Evolutionary conservation across 2,329 filamentous ascomycete genomes (phyloP), one percentile per base, ranked within the genome.

Genomic region (Tothia fuscella): DNA sequence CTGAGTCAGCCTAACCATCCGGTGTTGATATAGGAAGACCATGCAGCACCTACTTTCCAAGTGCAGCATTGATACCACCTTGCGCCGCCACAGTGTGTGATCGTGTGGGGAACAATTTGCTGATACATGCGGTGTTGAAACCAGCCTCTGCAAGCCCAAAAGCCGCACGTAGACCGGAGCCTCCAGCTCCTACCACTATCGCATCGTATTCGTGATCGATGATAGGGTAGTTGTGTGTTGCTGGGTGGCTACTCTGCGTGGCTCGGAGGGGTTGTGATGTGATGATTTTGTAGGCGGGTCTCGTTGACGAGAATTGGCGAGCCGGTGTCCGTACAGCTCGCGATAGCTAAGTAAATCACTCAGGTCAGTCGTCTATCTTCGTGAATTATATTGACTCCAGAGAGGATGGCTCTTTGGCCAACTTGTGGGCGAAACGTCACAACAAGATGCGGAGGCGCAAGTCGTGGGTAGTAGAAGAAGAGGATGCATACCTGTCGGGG

Each of bases 121-220:
- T 72, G 65, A 91, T 87, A 65, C 84, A 91, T 48, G 84, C 84
- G 28, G 83, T 89, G 69, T 89, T 88, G 72, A 89, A 88, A 46
- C 84, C 84, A 51, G 84, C 82, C 71, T 91, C 84, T 50, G 84
- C 83, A 46, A 91, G 76, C 66, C 84, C 84, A 57, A 89, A 87
- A 40, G 84, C 84, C 38, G 84, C 82, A 62, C 84, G 80, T 51
- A 91, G 72, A 63, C 84, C 84, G 47, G 84, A 71, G 54, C 84
- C 84, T 60, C 84, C 84, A 48, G 84, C 84, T 54, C 84, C 84
- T 50, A 91, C 86, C 47, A 98, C 91, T 54, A 98, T 73, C 48
- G 89, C 89, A 82, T 96, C 91, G 67, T 95, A 96, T 68, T 96
- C 87, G 68, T 98, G 91, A 64, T 96, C 91, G 78, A 98, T 88